Evolutionary conservation across 2,329 filamentous ascomycete genomes (phyloP), one percentile per base, ranked within the genome.

Genomic region (Sclerotinia sclerotiorum): DNA sequence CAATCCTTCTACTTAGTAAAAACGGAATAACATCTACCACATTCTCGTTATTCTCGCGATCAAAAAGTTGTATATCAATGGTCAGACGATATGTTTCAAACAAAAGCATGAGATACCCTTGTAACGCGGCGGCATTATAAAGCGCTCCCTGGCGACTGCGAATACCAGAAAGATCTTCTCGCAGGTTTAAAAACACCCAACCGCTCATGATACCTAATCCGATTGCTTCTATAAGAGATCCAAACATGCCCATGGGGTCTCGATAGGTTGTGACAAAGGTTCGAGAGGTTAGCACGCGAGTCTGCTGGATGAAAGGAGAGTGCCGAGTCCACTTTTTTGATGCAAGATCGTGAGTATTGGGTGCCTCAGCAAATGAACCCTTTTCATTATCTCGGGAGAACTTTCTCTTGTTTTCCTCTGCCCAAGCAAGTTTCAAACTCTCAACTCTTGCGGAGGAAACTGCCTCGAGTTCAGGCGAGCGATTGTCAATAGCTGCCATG

Each of bases 61-160:
- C 91, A 74, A 93, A 94, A 0, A 90, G 83, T 35, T 87, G 86
- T 19, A 94, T 91, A 71, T 94, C 91, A 62, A 90, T 84, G 0
- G 89, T 91, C 69, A 94, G 80, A 5, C 91, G 87, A 73, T 92
- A 94, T 0, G 87, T 88, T 77, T 94, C 91, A 70, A 91, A 93
- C 17, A 93, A 82, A 15, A 94, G 81, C 62, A 93, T 88, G 3
- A 94, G 82, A 74, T 94, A 94, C 1, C 90, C 90, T 74, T 94
- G 91, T 7, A 94, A 81, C 5, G 86, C 89, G 8, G 89, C 84
- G 0, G 89, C 87, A 2, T 86, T 91, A 73, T 93, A 94, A 0
- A 94, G 79, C 7, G 88, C 89, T 61, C 90, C 91, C 76, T 93
- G 81, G 1, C 90, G 84, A 35, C 90, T 93, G 32, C 90, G 84